These are phyloP conservation scores for Anaeromyces robustus DNA, from an alignment of 192 early-diverging fungal genomes.

Conservation along the genomic window DNA sequence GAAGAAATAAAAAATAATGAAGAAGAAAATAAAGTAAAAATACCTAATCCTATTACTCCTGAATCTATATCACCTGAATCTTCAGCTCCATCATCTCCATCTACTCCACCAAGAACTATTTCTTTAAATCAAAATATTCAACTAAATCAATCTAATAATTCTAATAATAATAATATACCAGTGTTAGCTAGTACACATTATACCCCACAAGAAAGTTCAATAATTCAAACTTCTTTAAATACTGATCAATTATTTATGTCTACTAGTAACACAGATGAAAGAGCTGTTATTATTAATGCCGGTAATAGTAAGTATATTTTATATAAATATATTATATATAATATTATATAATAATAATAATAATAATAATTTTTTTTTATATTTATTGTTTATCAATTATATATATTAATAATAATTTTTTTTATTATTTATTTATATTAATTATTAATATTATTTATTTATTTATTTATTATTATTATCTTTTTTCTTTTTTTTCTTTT, in stretches of 20 bases:
- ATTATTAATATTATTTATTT: no score
- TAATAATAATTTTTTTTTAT: no score
- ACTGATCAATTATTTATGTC: not conserved
- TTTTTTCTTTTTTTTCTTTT: no score
- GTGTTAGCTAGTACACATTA: not conserved
- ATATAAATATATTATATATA: no score
- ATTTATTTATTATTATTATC: no score
- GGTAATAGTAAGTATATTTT: no score
- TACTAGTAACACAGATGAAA: not conserved
- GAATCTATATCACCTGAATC: not conserved
- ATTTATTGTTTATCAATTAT: no score
- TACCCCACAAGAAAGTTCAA: not conserved
- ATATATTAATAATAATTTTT: no score
- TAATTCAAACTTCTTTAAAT: no score
- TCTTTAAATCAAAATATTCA: not conserved
- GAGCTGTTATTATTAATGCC: not conserved
- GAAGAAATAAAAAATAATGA: not conserved
- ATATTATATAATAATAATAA: no score
- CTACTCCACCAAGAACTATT: not conserved
- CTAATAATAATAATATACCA: not conserved
- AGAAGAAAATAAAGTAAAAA: not conserved
- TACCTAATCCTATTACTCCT: not conserved
- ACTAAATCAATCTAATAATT: not conserved
- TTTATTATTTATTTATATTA: no score
- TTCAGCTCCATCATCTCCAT: not conserved